A percentile compares a stretch with the other conserved stretches of the same genome.
phyloP scores from a whole-genome alignment of 805 yeast species.

The Isabelozyma pseudorhagii region DNA sequence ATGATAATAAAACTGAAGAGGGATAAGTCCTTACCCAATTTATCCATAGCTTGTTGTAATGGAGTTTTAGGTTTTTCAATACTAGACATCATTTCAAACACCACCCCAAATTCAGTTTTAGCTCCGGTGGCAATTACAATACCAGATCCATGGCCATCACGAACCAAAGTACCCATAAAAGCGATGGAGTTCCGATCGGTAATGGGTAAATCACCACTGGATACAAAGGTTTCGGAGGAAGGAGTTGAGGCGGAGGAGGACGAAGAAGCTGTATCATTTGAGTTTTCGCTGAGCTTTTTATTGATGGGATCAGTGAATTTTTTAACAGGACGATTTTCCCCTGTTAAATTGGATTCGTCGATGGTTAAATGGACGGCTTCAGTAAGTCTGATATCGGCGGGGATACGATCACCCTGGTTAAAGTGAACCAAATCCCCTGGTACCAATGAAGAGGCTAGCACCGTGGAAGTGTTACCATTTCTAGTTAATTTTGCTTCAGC shows the following conservation, averaged over 20 bases:
- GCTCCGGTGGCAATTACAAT: conserved; percentile 88
- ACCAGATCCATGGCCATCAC: conserved; percentile 95
- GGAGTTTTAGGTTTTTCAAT: conserved; percentile 99
- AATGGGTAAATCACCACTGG: conserved; percentile 45
- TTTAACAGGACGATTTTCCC: conserved; percentile 86
- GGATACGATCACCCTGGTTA: conserved; percentile 90
- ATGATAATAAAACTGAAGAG: conserved; percentile 80
- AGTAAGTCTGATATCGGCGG: conserved; percentile 86
- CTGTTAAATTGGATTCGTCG: conserved; percentile 94
- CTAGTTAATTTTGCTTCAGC: conserved; percentile 94
- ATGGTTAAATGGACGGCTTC: conserved; percentile 77
- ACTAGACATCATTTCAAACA: conserved; percentile 90
- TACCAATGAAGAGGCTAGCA: conserved; percentile 81
- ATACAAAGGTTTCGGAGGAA: conserved; percentile 8
- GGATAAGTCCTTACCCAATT: conserved; percentile 87
- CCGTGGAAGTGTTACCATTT: conserved; percentile 73
- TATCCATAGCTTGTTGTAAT: conserved; percentile 91
- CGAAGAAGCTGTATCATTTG: background rate
- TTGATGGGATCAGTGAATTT: conserved; percentile 52
- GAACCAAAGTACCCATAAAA: conserved; percentile 95
- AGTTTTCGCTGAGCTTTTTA: background rate
- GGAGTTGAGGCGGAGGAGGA: conserved; percentile 1
- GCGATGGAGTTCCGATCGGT: conserved; percentile 78
- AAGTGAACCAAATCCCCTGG: conserved; percentile 95
- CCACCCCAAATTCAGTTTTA: conserved; percentile 90